Percentiles rank a stretch among this genome's conserved stretches.
These are phyloP conservation scores for Chytriomyces sp. DNA, from an alignment of 192 early-diverging fungal species.

Conservation along the genomic window DNA sequence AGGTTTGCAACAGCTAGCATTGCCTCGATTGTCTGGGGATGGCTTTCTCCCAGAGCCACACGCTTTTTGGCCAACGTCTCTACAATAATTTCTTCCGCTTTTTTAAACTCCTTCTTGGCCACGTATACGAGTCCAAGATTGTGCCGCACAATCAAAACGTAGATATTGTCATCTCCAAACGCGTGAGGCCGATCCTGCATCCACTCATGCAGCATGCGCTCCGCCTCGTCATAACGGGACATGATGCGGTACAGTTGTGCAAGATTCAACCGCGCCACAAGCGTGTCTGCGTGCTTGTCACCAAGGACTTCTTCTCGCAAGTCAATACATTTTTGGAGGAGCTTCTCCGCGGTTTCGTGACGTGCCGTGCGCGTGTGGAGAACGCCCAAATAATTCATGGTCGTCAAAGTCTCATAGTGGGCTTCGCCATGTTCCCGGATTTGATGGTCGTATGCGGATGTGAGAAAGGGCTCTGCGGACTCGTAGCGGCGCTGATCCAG, in stretches of 20 bases:
- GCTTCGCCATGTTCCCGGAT: neutral
- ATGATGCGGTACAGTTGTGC: conserved; percentile 10
- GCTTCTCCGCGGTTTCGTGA: neutral
- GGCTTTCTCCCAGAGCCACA: neutral
- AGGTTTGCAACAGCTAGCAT: no score
- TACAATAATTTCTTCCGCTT: neutral
- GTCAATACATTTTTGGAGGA: neutral
- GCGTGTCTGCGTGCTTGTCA: conserved; percentile 22
- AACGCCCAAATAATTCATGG: neutral
- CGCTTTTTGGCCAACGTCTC: neutral
- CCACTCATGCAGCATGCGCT: conserved; percentile 6
- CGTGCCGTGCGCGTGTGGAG: neutral
- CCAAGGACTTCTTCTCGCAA: conserved; percentile 8
- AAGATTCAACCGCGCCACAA: conserved; percentile 10
- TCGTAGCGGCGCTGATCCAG: no score
- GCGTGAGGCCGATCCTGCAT: neutral
- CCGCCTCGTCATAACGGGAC: conserved; percentile 28
- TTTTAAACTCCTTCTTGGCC: neutral
- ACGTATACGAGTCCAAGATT: neutral
- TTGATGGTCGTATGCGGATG: neutral
- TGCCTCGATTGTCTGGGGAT: neutral
- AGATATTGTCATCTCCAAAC: neutral
- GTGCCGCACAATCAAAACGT: neutral
- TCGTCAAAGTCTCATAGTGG: neutral
- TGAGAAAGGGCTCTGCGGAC: no score